Evolutionary conservation across 805 yeast species (phyloP).

Genomic region (Wickerhamomyces bisporus): DNA sequence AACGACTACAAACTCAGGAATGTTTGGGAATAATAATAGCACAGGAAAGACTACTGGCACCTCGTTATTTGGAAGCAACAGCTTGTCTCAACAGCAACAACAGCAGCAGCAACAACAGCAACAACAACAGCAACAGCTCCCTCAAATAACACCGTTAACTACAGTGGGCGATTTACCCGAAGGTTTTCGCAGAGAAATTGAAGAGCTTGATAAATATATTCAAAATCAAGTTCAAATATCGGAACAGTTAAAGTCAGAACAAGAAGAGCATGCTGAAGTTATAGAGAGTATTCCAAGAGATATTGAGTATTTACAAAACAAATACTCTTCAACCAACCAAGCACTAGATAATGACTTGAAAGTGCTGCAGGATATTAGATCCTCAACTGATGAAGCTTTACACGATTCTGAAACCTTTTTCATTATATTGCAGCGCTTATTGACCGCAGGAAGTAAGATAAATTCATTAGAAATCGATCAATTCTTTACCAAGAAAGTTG

Average conservation of each 20-base stretch:
- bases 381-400: slow-evolving; percentile 33
- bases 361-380: slow-evolving; percentile 40
- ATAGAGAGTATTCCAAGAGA: slow-evolving; percentile 72
- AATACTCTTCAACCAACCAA: slow-evolving; percentile 59
- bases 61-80: slow-evolving; percentile 29
- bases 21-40: slow-evolving; percentile 14
- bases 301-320: slow-evolving; percentile 55
- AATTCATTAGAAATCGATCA: slow-evolving; percentile 53
- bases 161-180: slow-evolving; percentile 71
- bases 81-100: slow-evolving; percentile 9
- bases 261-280: slow-evolving; percentile 55
- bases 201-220: slow-evolving; percentile 65
- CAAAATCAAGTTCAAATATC: slow-evolving; percentile 71
- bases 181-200: slow-evolving; percentile 61
- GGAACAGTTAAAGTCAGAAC: slow-evolving; percentile 58
- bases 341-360: slow-evolving; percentile 48
- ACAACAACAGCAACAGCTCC: slow-evolving; percentile 37
- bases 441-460: slow-evolving; percentile 50
- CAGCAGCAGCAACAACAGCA: slow-evolving; percentile 25
- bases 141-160: slow-evolving; percentile 64
- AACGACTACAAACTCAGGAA: slow-evolving; percentile 11
- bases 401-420: slow-evolving; percentile 48
- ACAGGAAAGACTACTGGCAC: slow-evolving; percentile 13
- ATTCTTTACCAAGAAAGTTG: slow-evolving; percentile 43
- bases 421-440: slow-evolving; percentile 45